Evolutionary conservation across 2,329 filamentous ascomycete species (phyloP), one percentile per base, ranked within the genome.

Genomic region (Fonsecaea multimorphosa): DNA sequence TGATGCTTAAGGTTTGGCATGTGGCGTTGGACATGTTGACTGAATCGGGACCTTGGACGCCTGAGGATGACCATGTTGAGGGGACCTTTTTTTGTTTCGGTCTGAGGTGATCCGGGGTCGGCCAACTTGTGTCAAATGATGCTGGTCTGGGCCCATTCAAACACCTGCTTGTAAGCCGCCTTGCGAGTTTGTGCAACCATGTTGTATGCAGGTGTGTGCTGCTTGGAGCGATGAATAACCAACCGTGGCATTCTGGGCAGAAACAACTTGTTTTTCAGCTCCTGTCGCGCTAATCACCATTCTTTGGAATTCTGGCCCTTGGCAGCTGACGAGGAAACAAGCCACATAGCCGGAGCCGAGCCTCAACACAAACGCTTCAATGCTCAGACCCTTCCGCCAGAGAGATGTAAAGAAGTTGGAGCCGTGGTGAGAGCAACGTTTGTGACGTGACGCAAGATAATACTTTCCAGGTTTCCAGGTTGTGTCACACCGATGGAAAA

Each of bases 51-150:
- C 22, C 40, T 49, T 31, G 40, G 40, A 29, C 44, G 57, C 57
- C 57, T 59, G n/a, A 52, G 29, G 27, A 59, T 31, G 32, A 34
- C 6, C 11, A 34, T n/a, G 19, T 40, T 40, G 16, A 58, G 31
- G 14, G 34, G 36, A n/a, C 40, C 49, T 24, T 19, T 58, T 31
- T 12, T 31, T n/a, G n/a, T 31, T 31, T 34, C 24, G 40, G 27
- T 49, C 56, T 58, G 56, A 58, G 49, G 56, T 58, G 24, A 58
- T 58, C 51, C 54, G 51, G 52, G 60, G 60, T 36, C 29, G 46
- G 27, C 55, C 46, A 19, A 40, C 19, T 24, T 55, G 56, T 22
- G 53, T 9, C 46, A 32, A 31, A 61, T 61, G 22, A 29, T n/a
- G 22, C 49, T 34, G 19, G 44, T 24, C 44, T 49, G n/a, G 44